These are phyloP conservation scores for Metschnikowia rubicola DNA, from an alignment of 805 yeast genomes.

Conservation along the genomic window DNA sequence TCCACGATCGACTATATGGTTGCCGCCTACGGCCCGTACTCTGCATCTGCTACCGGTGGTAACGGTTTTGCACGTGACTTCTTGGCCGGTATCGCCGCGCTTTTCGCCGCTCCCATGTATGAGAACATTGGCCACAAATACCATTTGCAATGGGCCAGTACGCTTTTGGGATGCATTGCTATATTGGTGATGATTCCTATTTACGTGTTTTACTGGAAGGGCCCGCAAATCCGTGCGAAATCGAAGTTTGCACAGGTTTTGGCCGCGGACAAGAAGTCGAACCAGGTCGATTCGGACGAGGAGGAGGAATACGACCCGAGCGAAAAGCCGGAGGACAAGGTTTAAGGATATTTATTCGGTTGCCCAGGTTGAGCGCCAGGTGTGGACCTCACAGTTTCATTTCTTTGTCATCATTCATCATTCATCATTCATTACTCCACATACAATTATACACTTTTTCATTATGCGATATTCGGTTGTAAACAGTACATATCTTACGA, in stretches of 20 bases:
- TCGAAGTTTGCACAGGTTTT: constrained; percentile 37
- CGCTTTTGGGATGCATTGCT: constrained; percentile 35
- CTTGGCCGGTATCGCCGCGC: constrained; percentile 37
- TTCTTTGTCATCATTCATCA: not conserved
- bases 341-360: not conserved
- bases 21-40: constrained; percentile 41
- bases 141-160: constrained; percentile 39
- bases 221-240: constrained; percentile 32
- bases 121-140: constrained; percentile 27
- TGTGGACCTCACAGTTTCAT: not conserved
- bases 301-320: constrained; percentile 6
- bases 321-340: not conserved
- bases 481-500: no score
- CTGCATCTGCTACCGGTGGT: constrained; percentile 44
- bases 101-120: constrained; percentile 38
- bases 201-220: constrained; percentile 39
- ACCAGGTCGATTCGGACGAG: constrained; percentile 9
- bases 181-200: constrained; percentile 34
- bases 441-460: no score
- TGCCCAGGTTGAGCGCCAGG: not conserved
- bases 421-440: no score
- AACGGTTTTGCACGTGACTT: constrained; percentile 42
- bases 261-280: constrained; percentile 24
- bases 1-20: constrained; percentile 44
- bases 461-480: no score